These are phyloP conservation scores for Closterium sp. DNA, from an alignment of 139 green algal genomes.

Conservation along the genomic window DNA sequence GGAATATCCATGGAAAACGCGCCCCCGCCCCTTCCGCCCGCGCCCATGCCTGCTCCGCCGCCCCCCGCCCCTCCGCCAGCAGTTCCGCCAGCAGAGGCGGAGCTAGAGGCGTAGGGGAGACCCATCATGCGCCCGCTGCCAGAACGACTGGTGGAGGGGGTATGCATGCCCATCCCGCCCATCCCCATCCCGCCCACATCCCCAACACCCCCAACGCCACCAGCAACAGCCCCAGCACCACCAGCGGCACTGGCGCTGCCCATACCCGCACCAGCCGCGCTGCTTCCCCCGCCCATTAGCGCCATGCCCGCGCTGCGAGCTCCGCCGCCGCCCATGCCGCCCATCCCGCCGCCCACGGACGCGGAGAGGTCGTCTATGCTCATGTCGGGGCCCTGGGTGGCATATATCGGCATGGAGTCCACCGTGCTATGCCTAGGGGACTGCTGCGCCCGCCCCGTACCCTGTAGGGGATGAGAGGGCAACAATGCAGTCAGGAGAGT, in stretches of 20 bases:
- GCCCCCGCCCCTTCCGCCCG: not conserved
- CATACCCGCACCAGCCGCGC: too few species aligned
- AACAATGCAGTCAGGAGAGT: not conserved
- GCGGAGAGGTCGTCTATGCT: not conserved
- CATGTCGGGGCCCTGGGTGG: not conserved
- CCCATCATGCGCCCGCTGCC: not conserved
- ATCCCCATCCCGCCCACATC: too few species aligned
- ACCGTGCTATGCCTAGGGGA: not conserved
- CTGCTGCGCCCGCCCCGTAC: slow-evolving; percentile 1
- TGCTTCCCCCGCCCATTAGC: too few species aligned
- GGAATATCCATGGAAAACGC: not conserved
- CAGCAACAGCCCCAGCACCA: not conserved
- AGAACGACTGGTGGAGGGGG: not conserved
- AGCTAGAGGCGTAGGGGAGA: not conserved
- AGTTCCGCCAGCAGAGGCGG: not conserved
- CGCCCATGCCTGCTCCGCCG: not conserved
- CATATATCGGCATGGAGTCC: not conserved
- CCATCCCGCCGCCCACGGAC: not conserved
- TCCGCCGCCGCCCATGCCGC: too few species aligned
- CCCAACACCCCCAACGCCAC: not conserved
- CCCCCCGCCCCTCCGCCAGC: not conserved
- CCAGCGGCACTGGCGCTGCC: not conserved
- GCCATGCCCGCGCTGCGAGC: too few species aligned
- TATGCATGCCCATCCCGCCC: not conserved
- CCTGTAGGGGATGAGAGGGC: not conserved